Conservation (phyloP, 1,284 basidiomycete genomes). For the Jaminaea rosea region DNA sequence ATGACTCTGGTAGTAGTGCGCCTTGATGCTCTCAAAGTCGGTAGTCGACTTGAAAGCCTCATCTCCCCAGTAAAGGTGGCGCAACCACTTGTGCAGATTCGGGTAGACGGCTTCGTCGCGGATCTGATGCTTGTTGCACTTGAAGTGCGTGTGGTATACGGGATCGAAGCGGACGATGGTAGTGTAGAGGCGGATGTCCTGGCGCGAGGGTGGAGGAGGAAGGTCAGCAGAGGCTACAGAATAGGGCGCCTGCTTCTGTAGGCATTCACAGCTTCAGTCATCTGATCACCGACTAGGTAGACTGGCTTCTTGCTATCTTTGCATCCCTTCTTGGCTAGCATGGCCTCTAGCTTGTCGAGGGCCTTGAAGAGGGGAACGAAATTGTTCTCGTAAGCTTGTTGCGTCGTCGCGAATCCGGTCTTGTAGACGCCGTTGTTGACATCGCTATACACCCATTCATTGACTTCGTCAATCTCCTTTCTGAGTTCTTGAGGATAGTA, state of each 20-base stretch:
- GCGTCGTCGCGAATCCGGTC: slow-evolving; percentile 74
- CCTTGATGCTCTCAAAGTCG: slow-evolving; percentile 59
- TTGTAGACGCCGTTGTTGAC: slow-evolving; percentile 62
- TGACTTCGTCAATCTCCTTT: slow-evolving; percentile 73
- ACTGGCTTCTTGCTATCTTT: slow-evolving; percentile 60
- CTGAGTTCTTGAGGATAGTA: slow-evolving; percentile 60
- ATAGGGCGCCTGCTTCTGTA: background rate
- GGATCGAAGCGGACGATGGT: slow-evolving; percentile 74
- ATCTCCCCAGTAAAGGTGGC: slow-evolving; percentile 86
- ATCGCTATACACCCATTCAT: slow-evolving; percentile 62
- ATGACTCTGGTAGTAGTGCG: slow-evolving; percentile 47
- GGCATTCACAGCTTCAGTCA: slow-evolving; percentile 89
- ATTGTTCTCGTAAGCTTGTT: slow-evolving; percentile 70
- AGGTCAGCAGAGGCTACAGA: background rate
- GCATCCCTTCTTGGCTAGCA: slow-evolving; percentile 50
- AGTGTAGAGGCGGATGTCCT: slow-evolving; percentile 65
- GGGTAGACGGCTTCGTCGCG: slow-evolving; percentile 31
- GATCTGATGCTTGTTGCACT: slow-evolving; percentile 61
- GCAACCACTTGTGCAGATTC: slow-evolving; percentile 55
- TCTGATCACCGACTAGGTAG: slow-evolving; percentile 63
- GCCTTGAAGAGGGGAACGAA: slow-evolving; percentile 60
- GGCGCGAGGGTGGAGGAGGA: background rate
- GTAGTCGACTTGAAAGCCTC: slow-evolving; percentile 78
- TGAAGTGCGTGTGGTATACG: slow-evolving; percentile 85
- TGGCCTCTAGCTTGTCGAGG: slow-evolving; percentile 71